These are phyloP conservation scores for Discostella pseudostelligera DNA, from an alignment of 108 stramenopile genomes.

Conservation along the genomic window DNA sequence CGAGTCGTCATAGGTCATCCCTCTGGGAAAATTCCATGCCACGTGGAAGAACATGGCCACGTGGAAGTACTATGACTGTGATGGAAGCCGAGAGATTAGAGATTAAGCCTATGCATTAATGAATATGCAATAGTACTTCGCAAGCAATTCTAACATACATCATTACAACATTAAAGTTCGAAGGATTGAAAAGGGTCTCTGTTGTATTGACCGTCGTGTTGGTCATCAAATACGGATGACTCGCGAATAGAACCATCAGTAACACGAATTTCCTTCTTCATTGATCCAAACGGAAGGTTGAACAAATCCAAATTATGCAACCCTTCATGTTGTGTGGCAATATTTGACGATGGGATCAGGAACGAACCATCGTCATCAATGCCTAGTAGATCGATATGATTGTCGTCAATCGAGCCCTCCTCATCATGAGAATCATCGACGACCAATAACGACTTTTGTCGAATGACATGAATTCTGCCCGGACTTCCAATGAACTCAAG, in stretches of 20 bases:
- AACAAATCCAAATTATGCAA: slow-evolving; percentile 12
- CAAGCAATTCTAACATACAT: no score
- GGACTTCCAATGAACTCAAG: slow-evolving; percentile 34
- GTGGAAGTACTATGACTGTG: no score
- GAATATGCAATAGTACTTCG: no score
- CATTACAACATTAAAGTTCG: background rate
- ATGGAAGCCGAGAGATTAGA: no score
- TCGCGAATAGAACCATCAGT: slow-evolving; percentile 13
- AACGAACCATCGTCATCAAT: slow-evolving; percentile 47
- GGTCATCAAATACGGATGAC: slow-evolving; percentile 27
- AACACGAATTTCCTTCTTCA: slow-evolving; percentile 5
- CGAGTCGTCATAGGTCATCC: no score
- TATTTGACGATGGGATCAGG: slow-evolving; percentile 19
- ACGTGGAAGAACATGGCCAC: no score
- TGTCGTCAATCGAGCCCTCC: slow-evolving; percentile 5
- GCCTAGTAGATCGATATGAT: slow-evolving; percentile 33
- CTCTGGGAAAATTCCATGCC: no score
- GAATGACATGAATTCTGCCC: slow-evolving; percentile 3
- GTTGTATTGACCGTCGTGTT: slow-evolving; percentile 5
- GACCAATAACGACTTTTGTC: slow-evolving; percentile 11
- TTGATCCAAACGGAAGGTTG: no score
- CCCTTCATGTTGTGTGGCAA: background rate
- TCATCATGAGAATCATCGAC: slow-evolving; percentile 24
- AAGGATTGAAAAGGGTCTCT: background rate
- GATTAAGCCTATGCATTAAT: no score